Conservation (phyloP, 75 land plant genomes). For the Cryptomeria japonica region DNA sequence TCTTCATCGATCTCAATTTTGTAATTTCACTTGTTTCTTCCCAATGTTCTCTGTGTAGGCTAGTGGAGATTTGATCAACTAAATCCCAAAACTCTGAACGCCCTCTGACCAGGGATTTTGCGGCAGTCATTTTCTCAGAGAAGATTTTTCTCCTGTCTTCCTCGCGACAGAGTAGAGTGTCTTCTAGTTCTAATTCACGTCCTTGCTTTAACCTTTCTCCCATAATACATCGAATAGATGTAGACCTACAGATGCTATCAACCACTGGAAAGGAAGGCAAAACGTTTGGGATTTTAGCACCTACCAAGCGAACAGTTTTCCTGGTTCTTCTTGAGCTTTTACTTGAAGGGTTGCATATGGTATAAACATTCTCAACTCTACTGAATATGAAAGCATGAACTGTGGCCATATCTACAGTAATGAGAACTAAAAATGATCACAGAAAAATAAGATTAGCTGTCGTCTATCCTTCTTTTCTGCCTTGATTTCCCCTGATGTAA, state of each 20-base stretch:
- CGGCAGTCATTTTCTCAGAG: background rate
- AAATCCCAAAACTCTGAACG: background rate
- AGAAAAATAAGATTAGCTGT: background rate
- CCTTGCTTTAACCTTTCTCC: background rate
- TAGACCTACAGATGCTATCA: background rate
- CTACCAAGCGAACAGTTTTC: background rate
- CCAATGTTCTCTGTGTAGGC: background rate
- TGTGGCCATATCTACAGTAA: conserved; percentile 1
- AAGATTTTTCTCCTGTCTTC: background rate
- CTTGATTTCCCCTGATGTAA: background rate
- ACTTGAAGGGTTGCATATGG: background rate
- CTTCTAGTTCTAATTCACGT: background rate
- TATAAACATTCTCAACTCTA: background rate
- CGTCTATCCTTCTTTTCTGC: background rate
- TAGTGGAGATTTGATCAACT: conserved; percentile 4
- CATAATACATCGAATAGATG: background rate
- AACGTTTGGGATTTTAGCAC: background rate
- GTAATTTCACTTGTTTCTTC: background rate
- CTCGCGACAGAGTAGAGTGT: background rate
- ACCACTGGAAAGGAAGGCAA: background rate
- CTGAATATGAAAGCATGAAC: background rate
- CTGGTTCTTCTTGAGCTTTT: background rate
- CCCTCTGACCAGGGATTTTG: background rate
- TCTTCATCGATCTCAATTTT: conserved; percentile 6
- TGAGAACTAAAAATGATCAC: background rate